Conservation (phyloP, 2,329 filamentous ascomycete genomes). For the Trichophyton verrucosum region DNA sequence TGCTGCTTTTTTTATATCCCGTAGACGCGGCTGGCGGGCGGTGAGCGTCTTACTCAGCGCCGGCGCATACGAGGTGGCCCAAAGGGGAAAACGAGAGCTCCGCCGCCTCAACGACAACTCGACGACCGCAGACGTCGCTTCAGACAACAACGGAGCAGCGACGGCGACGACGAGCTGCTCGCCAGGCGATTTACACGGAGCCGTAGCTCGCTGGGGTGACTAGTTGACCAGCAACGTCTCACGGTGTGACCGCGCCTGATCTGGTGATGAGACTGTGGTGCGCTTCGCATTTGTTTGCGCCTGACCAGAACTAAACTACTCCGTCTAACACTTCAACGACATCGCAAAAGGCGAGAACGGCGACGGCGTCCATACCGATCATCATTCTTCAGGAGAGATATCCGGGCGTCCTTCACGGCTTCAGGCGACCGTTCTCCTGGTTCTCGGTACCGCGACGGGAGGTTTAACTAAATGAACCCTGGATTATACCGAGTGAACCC, state of each 20-base stretch:
- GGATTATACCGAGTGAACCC: neutral
- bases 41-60: neutral
- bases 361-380: neutral
- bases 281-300: neutral
- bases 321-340: neutral
- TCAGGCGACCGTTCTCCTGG: neutral
- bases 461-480: conserved; percentile 1
- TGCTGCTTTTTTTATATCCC: neutral
- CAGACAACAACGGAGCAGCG: neutral
- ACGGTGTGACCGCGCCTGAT: neutral
- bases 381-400: neutral
- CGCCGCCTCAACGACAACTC: neutral
- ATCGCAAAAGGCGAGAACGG: neutral
- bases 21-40: neutral
- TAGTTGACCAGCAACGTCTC: neutral
- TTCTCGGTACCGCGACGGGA: neutral
- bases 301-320: neutral
- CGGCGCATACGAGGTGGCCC: neutral
- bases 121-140: neutral
- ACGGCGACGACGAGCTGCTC: neutral
- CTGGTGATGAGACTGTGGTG: neutral
- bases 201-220: neutral
- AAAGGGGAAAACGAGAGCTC: neutral
- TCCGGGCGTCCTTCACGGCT: neutral
- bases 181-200: neutral